These are phyloP conservation scores for Nicotiana rustica DNA, from an alignment of 305 asterid genomes.

Conservation along the genomic window DNA sequence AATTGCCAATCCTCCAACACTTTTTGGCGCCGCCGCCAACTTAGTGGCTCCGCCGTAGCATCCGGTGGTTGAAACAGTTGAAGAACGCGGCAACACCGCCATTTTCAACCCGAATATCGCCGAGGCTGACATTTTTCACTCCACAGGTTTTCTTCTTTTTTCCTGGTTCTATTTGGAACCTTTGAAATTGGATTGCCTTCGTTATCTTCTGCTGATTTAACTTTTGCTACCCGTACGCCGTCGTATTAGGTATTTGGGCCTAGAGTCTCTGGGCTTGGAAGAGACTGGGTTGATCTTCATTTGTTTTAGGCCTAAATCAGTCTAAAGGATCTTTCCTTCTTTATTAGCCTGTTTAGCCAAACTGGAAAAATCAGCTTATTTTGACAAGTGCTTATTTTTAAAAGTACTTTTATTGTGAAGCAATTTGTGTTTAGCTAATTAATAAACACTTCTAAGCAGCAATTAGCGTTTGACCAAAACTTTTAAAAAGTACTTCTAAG, in stretches of 20 bases:
- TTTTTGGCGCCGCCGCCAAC: slow-evolving; percentile 33
- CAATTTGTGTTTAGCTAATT: too few relatives aligned
- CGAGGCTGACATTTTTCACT: slow-evolving; percentile 55
- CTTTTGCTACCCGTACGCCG: background rate
- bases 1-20: slow-evolving; percentile 50
- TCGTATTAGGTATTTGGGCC: background rate
- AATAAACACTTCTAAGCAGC: too few relatives aligned
- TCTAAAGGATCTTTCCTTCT: too few relatives aligned
- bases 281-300: background rate
- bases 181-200: background rate
- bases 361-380: too few relatives aligned
- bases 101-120: slow-evolving; percentile 62
- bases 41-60: slow-evolving; percentile 41
- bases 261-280: background rate
- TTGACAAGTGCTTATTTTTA: too few relatives aligned
- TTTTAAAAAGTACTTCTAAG: too few relatives aligned
- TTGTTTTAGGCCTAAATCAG: too few relatives aligned
- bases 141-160: background rate
- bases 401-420: too few relatives aligned
- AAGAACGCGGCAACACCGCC: slow-evolving; percentile 48
- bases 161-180: background rate
- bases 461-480: too few relatives aligned
- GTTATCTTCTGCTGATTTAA: background rate
- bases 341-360: too few relatives aligned
- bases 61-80: slow-evolving; percentile 37